Evolutionary conservation across 2,329 filamentous ascomycete genomes (phyloP).

Genomic region (Cylindrodendrum hubeiense): DNA sequence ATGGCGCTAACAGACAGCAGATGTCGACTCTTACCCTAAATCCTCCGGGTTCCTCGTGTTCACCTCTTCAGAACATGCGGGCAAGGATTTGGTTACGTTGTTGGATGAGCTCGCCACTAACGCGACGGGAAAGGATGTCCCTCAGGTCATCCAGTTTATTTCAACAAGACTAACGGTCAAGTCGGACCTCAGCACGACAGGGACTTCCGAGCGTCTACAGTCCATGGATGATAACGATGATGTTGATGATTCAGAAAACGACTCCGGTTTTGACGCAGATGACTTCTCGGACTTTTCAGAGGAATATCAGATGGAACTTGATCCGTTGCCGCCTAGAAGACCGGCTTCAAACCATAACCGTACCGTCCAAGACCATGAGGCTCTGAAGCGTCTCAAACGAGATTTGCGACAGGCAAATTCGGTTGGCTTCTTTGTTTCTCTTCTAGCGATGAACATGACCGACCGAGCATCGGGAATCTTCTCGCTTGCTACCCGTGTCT

Average conservation of each 20-base stretch:
- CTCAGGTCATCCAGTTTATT: constrained; percentile 31
- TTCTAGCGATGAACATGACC: constrained; percentile 63
- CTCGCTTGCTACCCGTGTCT: constrained; percentile 76
- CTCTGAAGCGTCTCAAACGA: constrained; percentile 30
- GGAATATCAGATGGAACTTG: constrained; percentile 35
- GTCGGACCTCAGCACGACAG: neutral
- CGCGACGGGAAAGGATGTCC: constrained; percentile 47
- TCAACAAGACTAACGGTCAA: constrained; percentile 30
- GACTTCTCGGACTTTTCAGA: constrained; percentile 22
- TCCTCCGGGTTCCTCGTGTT: constrained; percentile 57
- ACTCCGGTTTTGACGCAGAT: constrained; percentile 25
- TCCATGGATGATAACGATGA: neutral
- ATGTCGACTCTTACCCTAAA: constrained; percentile 54
- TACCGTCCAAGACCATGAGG: neutral
- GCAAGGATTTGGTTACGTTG: constrained; percentile 56
- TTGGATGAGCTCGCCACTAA: constrained; percentile 54
- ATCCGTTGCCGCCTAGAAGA: constrained; percentile 21
- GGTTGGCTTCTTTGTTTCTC: constrained; percentile 78
- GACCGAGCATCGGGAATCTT: constrained; percentile 60
- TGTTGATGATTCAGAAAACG: constrained; percentile 4
- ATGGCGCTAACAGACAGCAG: constrained; percentile 10
- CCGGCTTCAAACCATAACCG: neutral
- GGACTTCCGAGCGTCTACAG: neutral
- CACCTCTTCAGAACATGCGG: constrained; percentile 53
- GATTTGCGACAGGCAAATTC: constrained; percentile 66